phyloP scores from a whole-genome alignment of 106 monocot genomes.

The Gastrodia elata region DNA sequence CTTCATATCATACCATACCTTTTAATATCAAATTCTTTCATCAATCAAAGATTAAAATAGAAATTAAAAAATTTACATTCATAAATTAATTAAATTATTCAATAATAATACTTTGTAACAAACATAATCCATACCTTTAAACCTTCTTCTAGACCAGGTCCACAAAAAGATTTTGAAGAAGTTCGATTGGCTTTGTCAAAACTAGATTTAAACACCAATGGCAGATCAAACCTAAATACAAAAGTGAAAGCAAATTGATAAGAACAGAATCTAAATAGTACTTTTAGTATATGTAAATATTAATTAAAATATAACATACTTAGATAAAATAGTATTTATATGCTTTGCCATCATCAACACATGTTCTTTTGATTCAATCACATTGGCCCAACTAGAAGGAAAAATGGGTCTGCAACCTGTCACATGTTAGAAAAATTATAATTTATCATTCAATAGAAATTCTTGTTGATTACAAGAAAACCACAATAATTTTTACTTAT shows the following conservation, averaged over 20 bases:
- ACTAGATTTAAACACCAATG: conserved; percentile 88
- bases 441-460: not conserved
- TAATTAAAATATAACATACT: conserved; percentile 25
- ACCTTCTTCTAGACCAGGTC: conserved; percentile 90
- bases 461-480: too few species aligned
- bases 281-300: not conserved
- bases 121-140: conserved; percentile 56
- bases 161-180: conserved; percentile 87
- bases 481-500: too few species aligned
- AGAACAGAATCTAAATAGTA: not conserved
- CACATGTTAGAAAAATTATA: not conserved
- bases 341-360: conserved; percentile 74
- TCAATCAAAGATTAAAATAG: not conserved
- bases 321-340: conserved; percentile 53
- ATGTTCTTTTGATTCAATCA: conserved; percentile 97
- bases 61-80: not conserved
- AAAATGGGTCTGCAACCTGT: conserved; percentile 85
- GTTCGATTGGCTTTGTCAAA: conserved; percentile 99
- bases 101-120: not conserved
- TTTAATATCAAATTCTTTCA: not conserved
- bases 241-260: conserved; percentile 30
- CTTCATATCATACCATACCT: not conserved
- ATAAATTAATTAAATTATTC: not conserved
- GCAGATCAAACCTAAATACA: conserved; percentile 57
- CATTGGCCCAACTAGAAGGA: conserved; percentile 91